Percentiles rank a stretch among this genome's conserved stretches.
Evolutionary conservation across 2,329 filamentous ascomycete genomes (phyloP).

Genomic region (Hirsutella thompsonii): DNA sequence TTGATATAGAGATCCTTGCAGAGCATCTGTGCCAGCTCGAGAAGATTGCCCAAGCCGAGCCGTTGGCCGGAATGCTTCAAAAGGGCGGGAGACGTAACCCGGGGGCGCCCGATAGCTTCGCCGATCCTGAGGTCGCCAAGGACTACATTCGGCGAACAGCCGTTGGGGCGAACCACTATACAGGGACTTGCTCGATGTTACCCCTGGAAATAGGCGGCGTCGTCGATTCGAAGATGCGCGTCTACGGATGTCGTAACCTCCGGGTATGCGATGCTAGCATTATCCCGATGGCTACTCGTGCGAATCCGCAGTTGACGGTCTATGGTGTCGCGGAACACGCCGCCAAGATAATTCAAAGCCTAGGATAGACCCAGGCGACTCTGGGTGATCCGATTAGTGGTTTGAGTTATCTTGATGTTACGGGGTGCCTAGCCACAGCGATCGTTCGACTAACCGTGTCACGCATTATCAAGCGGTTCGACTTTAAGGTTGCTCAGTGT

Average conservation of each 20-base stretch:
- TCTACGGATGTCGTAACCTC: slow-evolving; percentile 29
- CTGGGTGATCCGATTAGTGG: too few relatives aligned
- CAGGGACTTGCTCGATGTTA: slow-evolving; percentile 37
- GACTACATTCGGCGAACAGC: slow-evolving; percentile 20
- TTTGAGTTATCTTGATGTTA: too few relatives aligned
- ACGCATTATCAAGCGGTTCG: too few relatives aligned
- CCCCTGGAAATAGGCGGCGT: slow-evolving; percentile 30
- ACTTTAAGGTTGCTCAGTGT: too few relatives aligned
- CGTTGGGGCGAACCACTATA: slow-evolving; percentile 31
- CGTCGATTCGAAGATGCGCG: slow-evolving; percentile 26
- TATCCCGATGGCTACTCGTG: slow-evolving; percentile 27
- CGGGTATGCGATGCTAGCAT: slow-evolving; percentile 33
- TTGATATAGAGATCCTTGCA: not conserved
- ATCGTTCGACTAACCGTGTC: too few relatives aligned
- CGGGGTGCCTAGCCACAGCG: too few relatives aligned
- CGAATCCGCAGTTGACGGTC: slow-evolving; percentile 18
- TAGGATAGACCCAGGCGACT: too few relatives aligned
- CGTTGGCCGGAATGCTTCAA: not conserved
- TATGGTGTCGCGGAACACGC: slow-evolving; percentile 26
- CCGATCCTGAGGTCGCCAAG: slow-evolving; percentile 15
- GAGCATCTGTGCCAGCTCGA: not conserved
- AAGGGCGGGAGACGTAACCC: not conserved
- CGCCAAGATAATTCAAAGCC: too few relatives aligned
- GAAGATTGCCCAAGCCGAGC: not conserved
- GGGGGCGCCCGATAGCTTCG: too few relatives aligned